phyloP scores from a whole-genome alignment of 164 flowering plant genomes.

The Annona squamosa region DNA sequence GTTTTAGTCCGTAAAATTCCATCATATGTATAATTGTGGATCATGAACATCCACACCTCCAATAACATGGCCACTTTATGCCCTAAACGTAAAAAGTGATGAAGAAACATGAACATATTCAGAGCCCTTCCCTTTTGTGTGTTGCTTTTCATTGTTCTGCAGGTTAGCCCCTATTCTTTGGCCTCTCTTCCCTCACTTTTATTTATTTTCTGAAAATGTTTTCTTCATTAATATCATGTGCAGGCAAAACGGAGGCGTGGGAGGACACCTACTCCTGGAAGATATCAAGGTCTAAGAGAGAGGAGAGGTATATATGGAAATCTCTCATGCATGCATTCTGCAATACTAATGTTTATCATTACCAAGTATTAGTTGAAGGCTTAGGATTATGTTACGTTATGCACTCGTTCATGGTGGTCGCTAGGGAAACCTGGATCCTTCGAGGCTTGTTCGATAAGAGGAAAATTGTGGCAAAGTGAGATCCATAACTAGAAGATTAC shows the following conservation, averaged over 20 bases:
- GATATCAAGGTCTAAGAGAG: conserved; percentile 38
- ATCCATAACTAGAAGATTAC: no score
- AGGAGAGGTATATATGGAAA: conserved; percentile 30
- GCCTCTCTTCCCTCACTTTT: background rate
- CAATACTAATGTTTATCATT: background rate
- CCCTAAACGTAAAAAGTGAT: conserved; percentile 1
- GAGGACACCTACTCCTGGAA: conserved; percentile 67
- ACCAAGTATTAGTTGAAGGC: background rate
- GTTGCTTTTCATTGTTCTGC: conserved; percentile 1
- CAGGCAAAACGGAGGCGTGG: conserved; percentile 63
- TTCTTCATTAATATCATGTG: conserved; percentile 10
- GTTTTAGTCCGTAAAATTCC: background rate
- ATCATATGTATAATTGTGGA: background rate
- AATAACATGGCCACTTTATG: background rate
- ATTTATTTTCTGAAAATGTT: background rate
- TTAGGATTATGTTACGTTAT: background rate
- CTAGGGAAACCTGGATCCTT: background rate
- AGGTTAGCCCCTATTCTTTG: background rate
- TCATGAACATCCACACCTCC: background rate
- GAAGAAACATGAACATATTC: background rate
- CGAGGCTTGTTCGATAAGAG: no score
- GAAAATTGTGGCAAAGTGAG: no score
- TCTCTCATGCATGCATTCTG: background rate
- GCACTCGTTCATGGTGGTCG: background rate
- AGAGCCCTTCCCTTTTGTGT: background rate